Conservation (phyloP, 148 eudicot species). For the Polygonum maritimum region DNA sequence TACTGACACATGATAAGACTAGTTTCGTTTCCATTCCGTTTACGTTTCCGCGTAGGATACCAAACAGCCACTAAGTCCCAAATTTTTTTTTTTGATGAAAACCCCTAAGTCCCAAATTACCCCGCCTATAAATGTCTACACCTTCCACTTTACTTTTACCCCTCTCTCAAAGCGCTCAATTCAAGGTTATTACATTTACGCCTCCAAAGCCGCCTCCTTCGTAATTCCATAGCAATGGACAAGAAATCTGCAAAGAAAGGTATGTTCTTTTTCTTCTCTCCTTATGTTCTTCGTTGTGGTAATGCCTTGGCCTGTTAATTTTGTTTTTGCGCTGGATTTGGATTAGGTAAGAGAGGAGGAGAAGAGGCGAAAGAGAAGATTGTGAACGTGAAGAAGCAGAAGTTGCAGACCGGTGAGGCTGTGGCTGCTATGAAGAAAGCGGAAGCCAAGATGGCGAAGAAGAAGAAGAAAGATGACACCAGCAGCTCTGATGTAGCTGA, state of each 20-base stretch:
- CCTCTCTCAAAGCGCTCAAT: not conserved
- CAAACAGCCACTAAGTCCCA: too few species aligned
- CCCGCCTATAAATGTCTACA: not conserved
- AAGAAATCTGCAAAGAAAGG: slow-evolving; percentile 36
- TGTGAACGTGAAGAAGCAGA: slow-evolving; percentile 37
- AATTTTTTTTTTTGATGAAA: too few species aligned
- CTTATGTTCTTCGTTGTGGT: too few species aligned
- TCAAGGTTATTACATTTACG: not conserved
- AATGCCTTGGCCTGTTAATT: too few species aligned
- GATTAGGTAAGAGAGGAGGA: slow-evolving; percentile 66
- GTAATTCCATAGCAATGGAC: not conserved
- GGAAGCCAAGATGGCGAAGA: slow-evolving; percentile 19
- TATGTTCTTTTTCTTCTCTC: not conserved
- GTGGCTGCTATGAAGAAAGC: slow-evolving; percentile 20
- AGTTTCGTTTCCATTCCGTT: too few species aligned
- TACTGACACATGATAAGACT: too few species aligned
- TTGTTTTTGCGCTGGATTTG: not conserved
- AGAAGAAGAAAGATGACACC: slow-evolving; percentile 27
- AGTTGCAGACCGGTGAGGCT: slow-evolving; percentile 23
- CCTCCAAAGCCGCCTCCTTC: not conserved
- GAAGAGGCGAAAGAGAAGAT: slow-evolving; percentile 25
- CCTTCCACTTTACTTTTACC: not conserved
- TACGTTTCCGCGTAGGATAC: too few species aligned
- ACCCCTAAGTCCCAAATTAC: too few species aligned
- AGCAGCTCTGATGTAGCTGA: slow-evolving; percentile 24